Base-by-base conservation (phyloP, 2,329 filamentous ascomycete species). In the Fusarium annulatum region DNA sequence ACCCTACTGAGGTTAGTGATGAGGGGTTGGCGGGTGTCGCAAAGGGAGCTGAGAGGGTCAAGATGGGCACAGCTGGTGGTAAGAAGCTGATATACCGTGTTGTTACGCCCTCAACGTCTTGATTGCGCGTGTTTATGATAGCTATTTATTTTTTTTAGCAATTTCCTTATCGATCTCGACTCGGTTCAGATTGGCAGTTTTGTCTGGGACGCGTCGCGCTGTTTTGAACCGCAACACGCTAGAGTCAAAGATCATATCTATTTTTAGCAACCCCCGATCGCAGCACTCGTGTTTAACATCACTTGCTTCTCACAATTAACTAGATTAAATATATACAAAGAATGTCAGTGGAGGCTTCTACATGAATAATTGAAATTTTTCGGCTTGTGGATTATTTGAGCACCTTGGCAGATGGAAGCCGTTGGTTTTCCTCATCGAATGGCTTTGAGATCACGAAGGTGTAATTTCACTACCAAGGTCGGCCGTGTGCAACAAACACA, bases 31-130 rank as follows among this genome's bases (percentile, higher is more conserved):
- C 59, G 1, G 59, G 59, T 3, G 59, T 55, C 14, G 21, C 38
- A 6, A 55, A 61, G 23, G 59, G 59, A 19, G 59, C 59, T 0
- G 59, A 61, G 30, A 61, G 59, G 15, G 59, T 61, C 0, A 61
- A 61, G 48, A 55, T 61, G 59, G 59, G 59, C 3, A 61, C 59
- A 2, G 59, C 59, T 19, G 59, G 59, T 55, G 59, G 59, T 11
- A 61, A 23, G 21, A 61, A 61, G 23, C 48, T 61, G 30, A 61
- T 61, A 43, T 61, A 55, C 19, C 38, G 48, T 9, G 48, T 61
- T 11, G 19, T 48, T 38, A 9, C 12, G 7, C 38, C 39, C 2
- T 28, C 38, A 2, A 7, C 39, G 19, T 61, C 38, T 19, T 55
- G 4, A 45, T n/a, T 36, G n/a, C 1, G 36, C 3, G 16, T 18